Evolutionary conservation across 805 yeast genomes (phyloP), one percentile per base, ranked within the genome.

Genomic region (Komagataella kurtzmanii): DNA sequence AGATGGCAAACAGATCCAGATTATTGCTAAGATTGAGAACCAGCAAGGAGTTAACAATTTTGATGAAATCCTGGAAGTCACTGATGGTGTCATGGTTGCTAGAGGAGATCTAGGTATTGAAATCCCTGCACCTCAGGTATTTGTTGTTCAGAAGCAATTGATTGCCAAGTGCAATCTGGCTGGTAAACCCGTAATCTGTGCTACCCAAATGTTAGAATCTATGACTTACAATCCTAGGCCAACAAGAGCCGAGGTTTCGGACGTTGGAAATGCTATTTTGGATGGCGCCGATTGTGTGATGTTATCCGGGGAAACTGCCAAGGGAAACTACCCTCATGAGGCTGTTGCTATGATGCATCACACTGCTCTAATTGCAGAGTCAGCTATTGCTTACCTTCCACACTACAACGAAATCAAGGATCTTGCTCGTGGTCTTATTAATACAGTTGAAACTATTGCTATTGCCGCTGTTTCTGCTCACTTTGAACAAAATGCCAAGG

Each of bases 211-310:
- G 99, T 83, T 93, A 72, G 99, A 93, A 77, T 88, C 97, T 55
- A 93, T 93, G 99, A 93, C 98, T 56, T 88, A 85, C 77, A 93
- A 93, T 85, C 99, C 99, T 72, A 86, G 99, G 75, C 99, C 99
- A 74, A 93, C 99, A 70, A 87, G 99, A 78, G 99, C 99, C 61
- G 99, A 93, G 77, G 99, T 93, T 56, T 85, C 96, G 53, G 99
- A 93, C 72, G 99, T 93, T 58, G 99, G 99, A 76, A 93, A 93
- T 74, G 99, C 99, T 63, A 87, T 93, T 60, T 80, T 93, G 69
- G 99, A 93, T 68, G 99, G 99, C 75, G 97, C 98, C 65, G 99
- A 93, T 78, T 93, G 99, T 86, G 98, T 93, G 69, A 93, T 93
- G 99, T 81, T 93, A 70, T 86, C 96, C 54, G 99, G 99, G 71